Base-by-base conservation (phyloP, 371 early-diverging fungal genomes). In the Mucor mucedo region DNA sequence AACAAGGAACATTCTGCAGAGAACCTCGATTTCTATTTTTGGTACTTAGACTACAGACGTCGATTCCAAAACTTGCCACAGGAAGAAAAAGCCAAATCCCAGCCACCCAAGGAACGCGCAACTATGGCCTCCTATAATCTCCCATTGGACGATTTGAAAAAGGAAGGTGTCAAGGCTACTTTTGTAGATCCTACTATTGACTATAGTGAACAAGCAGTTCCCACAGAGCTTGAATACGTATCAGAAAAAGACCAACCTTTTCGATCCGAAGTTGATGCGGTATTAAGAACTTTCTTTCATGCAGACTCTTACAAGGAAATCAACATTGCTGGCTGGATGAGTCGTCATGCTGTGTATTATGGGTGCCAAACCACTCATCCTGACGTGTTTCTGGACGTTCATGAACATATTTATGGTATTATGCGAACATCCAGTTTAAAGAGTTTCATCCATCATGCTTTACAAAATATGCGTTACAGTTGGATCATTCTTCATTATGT, bases 1-100 rank as follows among this genome's bases (percentile, higher is more conserved):
- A 57, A 64, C 32, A 72, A 69, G 52, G 72, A 72, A 29, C 61
- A 69, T 38, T 57, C 69, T 6, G 60, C 55, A 5, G 69, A 72
- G 44, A 72, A 72, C 30, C 52, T 72, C 35, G 72, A 72, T 33
- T 72, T 72, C 41, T 69, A 68, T 32, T 65, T 56, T 45, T 72
- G 72, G 72, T 72, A 60, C 33, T 35, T 68, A 13, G 65, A 53
- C 2, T 72, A 72, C 52, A 44, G 65, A 16, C 53, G 44, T 16
- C 39, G 68, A 14, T 72, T 69, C 16, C 48, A 54, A 16, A 42
- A 50, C 10, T 44, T 69, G 0, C 33, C 69, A 10, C 62, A 65
- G n/a, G 54, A 64, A 13, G 63, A 65, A 10, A 38, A 62, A 28
- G 62, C 39, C 4, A 64, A 68, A 47, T 68, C 70, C 10, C 63